Percentiles rank a stretch among this genome's conserved stretches.
These are phyloP conservation scores for Hygrocybe punicea DNA, from an alignment of 768 basidiomycete genomes.

Conservation along the genomic window DNA sequence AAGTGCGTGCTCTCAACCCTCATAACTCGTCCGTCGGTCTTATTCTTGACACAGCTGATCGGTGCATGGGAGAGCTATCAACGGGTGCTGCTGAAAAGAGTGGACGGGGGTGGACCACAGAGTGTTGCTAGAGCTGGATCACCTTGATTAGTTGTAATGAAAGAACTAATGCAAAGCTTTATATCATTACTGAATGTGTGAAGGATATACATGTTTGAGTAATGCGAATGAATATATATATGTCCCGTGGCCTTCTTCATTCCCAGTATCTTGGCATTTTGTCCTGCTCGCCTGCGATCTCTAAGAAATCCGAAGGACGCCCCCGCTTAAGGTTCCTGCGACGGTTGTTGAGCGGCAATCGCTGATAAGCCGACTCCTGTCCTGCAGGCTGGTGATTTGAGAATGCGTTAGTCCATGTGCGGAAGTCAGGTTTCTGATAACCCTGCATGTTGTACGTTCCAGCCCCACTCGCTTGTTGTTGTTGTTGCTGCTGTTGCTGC, in stretches of 20 bases:
- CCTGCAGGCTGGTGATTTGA: slow-evolving; percentile 61
- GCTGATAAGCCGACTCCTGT: slow-evolving; percentile 84
- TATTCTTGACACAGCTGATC: slow-evolving; percentile 54
- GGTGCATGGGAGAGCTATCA: slow-evolving; percentile 80
- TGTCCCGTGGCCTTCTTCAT: slow-evolving; percentile 28
- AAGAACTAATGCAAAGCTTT: neutral
- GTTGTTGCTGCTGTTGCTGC: slow-evolving; percentile 33
- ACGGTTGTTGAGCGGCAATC: slow-evolving; percentile 77
- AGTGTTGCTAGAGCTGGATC: neutral
- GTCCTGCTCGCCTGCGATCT: slow-evolving; percentile 62
- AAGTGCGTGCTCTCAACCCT: slow-evolving; percentile 41
- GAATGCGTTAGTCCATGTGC: slow-evolving; percentile 46
- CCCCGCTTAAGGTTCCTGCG: slow-evolving; percentile 76
- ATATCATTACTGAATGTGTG: neutral
- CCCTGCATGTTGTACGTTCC: slow-evolving; percentile 42
- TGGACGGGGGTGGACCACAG: slow-evolving; percentile 21
- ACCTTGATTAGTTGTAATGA: neutral
- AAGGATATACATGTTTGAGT: neutral
- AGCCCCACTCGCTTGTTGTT: slow-evolving; percentile 21
- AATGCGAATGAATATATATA: neutral
- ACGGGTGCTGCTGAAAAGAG: slow-evolving; percentile 57
- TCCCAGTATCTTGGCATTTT: slow-evolving; percentile 80
- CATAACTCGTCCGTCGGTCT: slow-evolving; percentile 3
- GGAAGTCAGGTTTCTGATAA: slow-evolving; percentile 35
- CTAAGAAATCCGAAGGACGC: slow-evolving; percentile 79